Evolutionary conservation across 176 grass and related monocot genomes (phyloP), one percentile per base, ranked within the genome.

Genomic region (Cymbopogon citratus): DNA sequence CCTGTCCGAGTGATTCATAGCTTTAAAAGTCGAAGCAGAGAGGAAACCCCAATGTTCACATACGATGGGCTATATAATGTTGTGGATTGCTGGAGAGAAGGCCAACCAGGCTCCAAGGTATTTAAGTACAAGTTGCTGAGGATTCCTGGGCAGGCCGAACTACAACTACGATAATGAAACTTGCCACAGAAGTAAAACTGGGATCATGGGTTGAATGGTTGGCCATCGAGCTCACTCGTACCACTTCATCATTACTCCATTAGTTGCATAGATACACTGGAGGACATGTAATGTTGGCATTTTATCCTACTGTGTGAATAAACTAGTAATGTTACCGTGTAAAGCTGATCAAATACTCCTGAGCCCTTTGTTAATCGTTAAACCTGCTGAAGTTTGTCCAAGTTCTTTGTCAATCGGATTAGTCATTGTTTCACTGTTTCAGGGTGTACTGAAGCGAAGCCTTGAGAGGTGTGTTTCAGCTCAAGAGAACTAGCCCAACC

Each of bases 61-160:
- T 97, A 97, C 76, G 94, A 80, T 74, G 91, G 94, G 12, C 40
- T 97, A 51, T 97, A 93, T 84, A 23, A 63, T 44, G 91, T 97
- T 60, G 84, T 87, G 66, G 21, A 60, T 15, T 97, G 23, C 75
- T 80, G 76, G 81, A 38, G 9, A 43, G 89, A 87, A 74, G 66
- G 57, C 73, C 46, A 73, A 19, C 18, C 16, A 10, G 87, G 88
- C 63, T 76, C 75, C 11, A 75, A 24, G 56, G 71, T 89, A 52
- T 88, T 78, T 12, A 93, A 91, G 48, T 93, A 71, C 69, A 83
- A 49, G 49, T 33, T 97, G 69, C 66, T 74, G 71, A 89, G 67
- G 59, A 86, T 91, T 73, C 60, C 73, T 51, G 85, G 82, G 39
- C 89, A 97, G 77, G 81, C 91, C 51, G 75, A 93, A 85, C 66